Conservation (phyloP, 345 rosid genomes). For the rapeseed (Brassica napus) region DNA sequence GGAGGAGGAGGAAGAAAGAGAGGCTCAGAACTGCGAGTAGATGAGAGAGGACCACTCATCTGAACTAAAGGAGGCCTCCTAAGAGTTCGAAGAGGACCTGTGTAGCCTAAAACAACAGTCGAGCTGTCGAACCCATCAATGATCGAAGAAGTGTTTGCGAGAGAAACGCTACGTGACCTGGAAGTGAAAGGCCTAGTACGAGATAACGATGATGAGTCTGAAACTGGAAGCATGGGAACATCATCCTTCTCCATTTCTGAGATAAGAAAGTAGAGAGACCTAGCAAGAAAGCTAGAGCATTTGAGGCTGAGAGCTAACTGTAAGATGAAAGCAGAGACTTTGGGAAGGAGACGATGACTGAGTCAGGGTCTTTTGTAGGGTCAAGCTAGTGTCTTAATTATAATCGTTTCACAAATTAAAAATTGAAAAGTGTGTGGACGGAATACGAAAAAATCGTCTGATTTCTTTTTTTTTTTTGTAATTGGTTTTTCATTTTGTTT, state of each 20-base stretch:
- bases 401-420: background rate
- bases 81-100: slow-evolving; percentile 79
- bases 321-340: background rate
- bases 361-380: background rate
- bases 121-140: slow-evolving; percentile 51
- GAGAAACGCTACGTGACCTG: slow-evolving; percentile 63
- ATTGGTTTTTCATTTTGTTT: too few species aligned
- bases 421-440: background rate
- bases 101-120: slow-evolving; percentile 55
- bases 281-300: background rate
- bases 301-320: background rate
- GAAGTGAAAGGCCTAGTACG: slow-evolving; percentile 31
- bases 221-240: background rate
- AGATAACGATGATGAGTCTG: slow-evolving; percentile 34
- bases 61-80: slow-evolving; percentile 54
- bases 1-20: slow-evolving; percentile 31
- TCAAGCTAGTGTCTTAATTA: background rate
- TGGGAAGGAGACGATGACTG: background rate
- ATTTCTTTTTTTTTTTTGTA: too few species aligned
- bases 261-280: background rate
- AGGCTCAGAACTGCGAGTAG: slow-evolving; percentile 43
- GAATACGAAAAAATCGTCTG: background rate
- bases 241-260: slow-evolving; percentile 9
- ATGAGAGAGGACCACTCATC: slow-evolving; percentile 70
- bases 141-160: slow-evolving; percentile 52